Percentiles rank a stretch among this genome's conserved stretches.
Conservation (phyloP, 2,329 filamentous ascomycete genomes). For the Phialocephala sp. region DNA sequence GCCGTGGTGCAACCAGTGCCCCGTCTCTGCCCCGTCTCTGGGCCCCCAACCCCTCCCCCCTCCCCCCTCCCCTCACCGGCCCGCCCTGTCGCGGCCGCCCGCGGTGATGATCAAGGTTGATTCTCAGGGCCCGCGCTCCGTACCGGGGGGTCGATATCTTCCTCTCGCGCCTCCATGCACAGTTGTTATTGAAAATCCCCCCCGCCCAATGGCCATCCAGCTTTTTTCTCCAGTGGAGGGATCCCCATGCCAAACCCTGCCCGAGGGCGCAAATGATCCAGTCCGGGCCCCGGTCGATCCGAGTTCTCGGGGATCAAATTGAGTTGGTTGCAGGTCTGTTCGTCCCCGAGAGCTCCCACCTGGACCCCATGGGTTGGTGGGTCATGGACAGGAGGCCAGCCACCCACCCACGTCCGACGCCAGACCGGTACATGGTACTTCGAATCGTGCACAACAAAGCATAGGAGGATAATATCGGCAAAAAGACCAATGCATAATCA, state of each 20-base stretch:
- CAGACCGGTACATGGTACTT: constrained; percentile 7
- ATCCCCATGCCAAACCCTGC: neutral
- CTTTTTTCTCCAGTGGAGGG: neutral
- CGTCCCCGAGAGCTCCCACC: constrained; percentile 12
- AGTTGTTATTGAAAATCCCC: constrained; percentile 2
- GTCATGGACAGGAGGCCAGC: neutral
- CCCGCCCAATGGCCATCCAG: constrained; percentile 1
- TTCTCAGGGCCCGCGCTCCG: neutral
- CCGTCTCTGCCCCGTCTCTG: neutral
- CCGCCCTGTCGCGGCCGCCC: constrained; percentile 1
- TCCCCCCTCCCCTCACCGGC: too few relatives aligned
- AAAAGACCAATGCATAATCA: constrained; percentile 19
- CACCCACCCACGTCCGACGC: neutral
- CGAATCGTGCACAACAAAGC: constrained; percentile 11
- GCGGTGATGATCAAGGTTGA: neutral
- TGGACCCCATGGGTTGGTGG: constrained; percentile 12
- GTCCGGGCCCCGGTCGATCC: constrained; percentile 18
- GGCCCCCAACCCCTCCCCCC: constrained; percentile 2
- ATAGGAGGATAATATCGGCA: constrained; percentile 18
- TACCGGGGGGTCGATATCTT: neutral
- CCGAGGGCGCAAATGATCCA: constrained; percentile 10
- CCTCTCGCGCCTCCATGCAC: constrained; percentile 12
- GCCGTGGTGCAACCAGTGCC: too few relatives aligned
- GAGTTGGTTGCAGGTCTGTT: constrained; percentile 6
- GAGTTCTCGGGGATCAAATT: constrained; percentile 17